A percentile compares a stretch with the other conserved stretches of the same genome.
Evolutionary conservation across 352 stramenopile genomes (phyloP).

Genomic region (Phytophthora cajani): DNA sequence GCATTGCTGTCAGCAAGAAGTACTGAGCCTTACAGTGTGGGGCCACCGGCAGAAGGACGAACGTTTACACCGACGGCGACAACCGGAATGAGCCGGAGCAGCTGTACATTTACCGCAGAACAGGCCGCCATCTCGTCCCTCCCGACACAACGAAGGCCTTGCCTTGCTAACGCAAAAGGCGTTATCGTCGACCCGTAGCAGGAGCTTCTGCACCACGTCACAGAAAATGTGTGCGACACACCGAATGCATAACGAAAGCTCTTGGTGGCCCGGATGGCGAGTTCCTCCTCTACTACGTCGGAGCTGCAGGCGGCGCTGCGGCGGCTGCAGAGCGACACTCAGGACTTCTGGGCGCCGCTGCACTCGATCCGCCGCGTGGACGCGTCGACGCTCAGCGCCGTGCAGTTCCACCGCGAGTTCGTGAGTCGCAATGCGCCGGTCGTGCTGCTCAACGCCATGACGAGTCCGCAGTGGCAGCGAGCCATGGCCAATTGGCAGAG

Average conservation of each 20-base stretch:
- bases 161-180: background rate
- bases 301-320: conserved; percentile 23
- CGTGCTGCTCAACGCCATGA: conserved; percentile 75
- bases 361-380: conserved; percentile 60
- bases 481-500: conserved; percentile 58
- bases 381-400: conserved; percentile 41
- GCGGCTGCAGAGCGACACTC: conserved; percentile 63
- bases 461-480: conserved; percentile 55
- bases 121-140: no score
- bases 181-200: no score
- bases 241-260: background rate
- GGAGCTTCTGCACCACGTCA: background rate
- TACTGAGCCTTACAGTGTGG: no score
- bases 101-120: background rate
- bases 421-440: conserved; percentile 83
- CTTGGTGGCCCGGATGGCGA: background rate
- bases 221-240: conserved; percentile 1
- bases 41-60: conserved; percentile 1
- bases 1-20: no score
- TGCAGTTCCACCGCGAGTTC: conserved; percentile 79
- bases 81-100: background rate
- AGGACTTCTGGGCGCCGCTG: conserved; percentile 79
- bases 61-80: background rate
- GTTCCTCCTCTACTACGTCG: background rate
- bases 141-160: background rate